These are phyloP conservation scores for Penicillium vulpinum DNA, from an alignment of 2,329 filamentous ascomycete species.

Conservation along the genomic window DNA sequence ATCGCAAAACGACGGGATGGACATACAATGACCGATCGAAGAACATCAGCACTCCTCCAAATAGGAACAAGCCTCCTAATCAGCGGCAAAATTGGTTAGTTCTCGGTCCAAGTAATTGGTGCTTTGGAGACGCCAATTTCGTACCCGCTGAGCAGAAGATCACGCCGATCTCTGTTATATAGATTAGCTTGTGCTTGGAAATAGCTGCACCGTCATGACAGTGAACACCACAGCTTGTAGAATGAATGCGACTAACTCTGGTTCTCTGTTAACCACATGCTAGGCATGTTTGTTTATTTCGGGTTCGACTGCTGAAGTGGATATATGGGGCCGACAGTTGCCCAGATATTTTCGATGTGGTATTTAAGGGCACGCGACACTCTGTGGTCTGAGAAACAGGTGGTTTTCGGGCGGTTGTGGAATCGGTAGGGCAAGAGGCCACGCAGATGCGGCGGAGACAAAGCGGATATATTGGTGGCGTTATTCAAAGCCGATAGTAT, in stretches of 20 bases:
- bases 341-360: background rate
- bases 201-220: background rate
- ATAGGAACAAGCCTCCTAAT: constrained; percentile 87
- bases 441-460: background rate
- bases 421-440: background rate
- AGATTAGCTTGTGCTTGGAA: constrained; percentile 19
- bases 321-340: background rate
- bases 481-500: background rate
- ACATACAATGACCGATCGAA: constrained; percentile 93
- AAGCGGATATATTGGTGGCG: background rate
- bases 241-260: constrained; percentile 68
- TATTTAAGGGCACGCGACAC: background rate
- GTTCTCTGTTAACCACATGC: constrained; percentile 94
- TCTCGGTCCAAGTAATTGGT: constrained; percentile 11
- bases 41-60: constrained; percentile 93
- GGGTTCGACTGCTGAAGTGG: background rate
- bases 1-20: background rate
- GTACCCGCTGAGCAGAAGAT: constrained; percentile 96
- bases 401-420: background rate
- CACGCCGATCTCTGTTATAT: constrained; percentile 80
- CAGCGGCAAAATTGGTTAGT: constrained; percentile 6
- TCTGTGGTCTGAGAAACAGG: background rate
- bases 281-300: constrained; percentile 62
- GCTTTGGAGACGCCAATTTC: constrained; percentile 31
- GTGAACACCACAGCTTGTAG: background rate